Evolutionary conservation across 1,284 basidiomycete genomes (phyloP).

Genomic region (Naganishia cerealis): DNA sequence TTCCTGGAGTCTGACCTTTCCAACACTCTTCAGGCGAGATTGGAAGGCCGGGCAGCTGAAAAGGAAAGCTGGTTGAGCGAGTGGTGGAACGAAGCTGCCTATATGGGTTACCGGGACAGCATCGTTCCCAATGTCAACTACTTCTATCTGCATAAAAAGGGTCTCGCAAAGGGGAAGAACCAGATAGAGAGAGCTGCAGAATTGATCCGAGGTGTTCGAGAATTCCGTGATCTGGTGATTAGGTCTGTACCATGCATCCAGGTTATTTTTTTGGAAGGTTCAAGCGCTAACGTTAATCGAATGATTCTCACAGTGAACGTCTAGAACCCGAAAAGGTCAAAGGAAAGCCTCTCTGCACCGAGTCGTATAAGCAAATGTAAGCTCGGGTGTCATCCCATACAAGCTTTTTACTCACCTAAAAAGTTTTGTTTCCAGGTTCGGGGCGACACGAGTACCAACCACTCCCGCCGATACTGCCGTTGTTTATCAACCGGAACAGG

Average conservation of each 20-base stretch:
- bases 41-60: conserved; percentile 67
- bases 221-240: conserved; percentile 78
- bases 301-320: conserved; percentile 59
- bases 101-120: conserved; percentile 64
- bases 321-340: conserved; percentile 89
- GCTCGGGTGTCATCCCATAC: conserved; percentile 42
- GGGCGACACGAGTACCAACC: conserved; percentile 79
- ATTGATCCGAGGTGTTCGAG: conserved; percentile 76
- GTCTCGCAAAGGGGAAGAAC: conserved; percentile 59
- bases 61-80: conserved; percentile 83
- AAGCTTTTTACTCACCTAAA: conserved; percentile 13
- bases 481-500: conserved; percentile 72
- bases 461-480: conserved; percentile 78
- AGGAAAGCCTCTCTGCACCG: conserved; percentile 82
- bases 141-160: conserved; percentile 85
- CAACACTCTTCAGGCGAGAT: conserved; percentile 73
- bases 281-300: not conserved
- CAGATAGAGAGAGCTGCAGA: conserved; percentile 72
- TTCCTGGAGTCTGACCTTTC: conserved; percentile 73
- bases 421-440: conserved; percentile 65
- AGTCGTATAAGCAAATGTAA: conserved; percentile 88
- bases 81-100: conserved; percentile 95
- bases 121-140: conserved; percentile 94
- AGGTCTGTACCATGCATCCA: conserved; percentile 56
- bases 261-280: not conserved